Base-by-base conservation (phyloP, 2,329 filamentous ascomycete species). In the Teratosphaeriaceae sp. region DNA sequence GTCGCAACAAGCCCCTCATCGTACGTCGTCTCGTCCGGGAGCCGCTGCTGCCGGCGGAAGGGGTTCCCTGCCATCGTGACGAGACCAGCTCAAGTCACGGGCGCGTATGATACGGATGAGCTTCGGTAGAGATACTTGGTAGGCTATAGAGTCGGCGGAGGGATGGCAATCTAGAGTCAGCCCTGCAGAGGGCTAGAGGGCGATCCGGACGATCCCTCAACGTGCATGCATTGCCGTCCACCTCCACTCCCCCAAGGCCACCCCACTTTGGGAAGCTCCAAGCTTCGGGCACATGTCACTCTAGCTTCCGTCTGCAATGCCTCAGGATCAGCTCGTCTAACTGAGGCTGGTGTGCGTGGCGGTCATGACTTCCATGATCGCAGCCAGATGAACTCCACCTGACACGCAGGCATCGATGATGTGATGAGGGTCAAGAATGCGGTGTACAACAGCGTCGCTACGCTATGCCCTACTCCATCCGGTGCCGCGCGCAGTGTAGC, bases 51-150 rank as follows among this genome's bases (percentile, higher is more conserved):
- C 16, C 48, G 54, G 23, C 58, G 53, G 51, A 61, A 61, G 13
- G 58, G 57, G 39, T 61, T 61, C 43, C 57, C 53, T 11, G 57
- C 57, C 58, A 61, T 45, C 16, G 34, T 40, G 44, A 33, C 22
- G 44, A 47, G 44, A 20, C 44, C 41, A 34, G 44, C 44, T 44
- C 44, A 19, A 26, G 38, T 23, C 38, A 30, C 15, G 22, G 19
- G 20, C 11, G 31, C n/a, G n/a, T n/a, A n/a, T n/a, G n/a, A n/a
- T n/a, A n/a, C n/a, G n/a, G n/a, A n/a, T n/a, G n/a, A n/a, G n/a
- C n/a, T n/a, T n/a, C n/a, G n/a, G n/a, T n/a, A 18, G 18, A 34
- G 31, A 27, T 27, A 13, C 24, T 27, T 8, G 24, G 13, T 34
- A 34, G 20, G 31, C 9, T 34, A 34, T 34, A 34, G 29, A n/a